Conservation (phyloP, 1,139 yeast species). For the Nematodospora anomalae region DNA sequence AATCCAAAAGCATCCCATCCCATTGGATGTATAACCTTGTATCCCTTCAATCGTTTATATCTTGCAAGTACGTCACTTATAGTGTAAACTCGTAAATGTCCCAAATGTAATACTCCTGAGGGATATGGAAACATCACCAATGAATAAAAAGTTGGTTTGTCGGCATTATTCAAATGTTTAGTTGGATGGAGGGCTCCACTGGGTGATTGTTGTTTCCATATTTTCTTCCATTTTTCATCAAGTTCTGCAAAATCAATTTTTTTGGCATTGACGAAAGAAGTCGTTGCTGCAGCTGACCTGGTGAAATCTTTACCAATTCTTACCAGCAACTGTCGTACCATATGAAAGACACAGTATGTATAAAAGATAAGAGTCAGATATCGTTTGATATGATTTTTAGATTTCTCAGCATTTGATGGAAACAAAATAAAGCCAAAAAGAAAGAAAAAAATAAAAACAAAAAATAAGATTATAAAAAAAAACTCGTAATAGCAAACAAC, state of each 20-base stretch:
- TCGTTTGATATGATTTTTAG: no score
- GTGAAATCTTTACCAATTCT: background rate
- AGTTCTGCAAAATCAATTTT: constrained; percentile 16
- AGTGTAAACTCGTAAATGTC: constrained; percentile 89
- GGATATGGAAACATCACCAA: constrained; percentile 96
- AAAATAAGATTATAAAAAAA: background rate
- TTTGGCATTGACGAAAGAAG: background rate
- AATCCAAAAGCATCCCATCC: constrained; percentile 99
- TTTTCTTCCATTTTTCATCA: constrained; percentile 52
- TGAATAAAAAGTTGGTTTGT: constrained; percentile 55
- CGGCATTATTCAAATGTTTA: constrained; percentile 24
- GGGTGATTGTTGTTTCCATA: constrained; percentile 48
- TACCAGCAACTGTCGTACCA: background rate
- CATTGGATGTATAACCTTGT: constrained; percentile 88
- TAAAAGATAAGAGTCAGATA: background rate
- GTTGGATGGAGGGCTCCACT: constrained; percentile 46
- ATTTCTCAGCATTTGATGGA: no score
- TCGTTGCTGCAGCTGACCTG: background rate
- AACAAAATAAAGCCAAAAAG: no score
- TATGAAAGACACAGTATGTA: background rate
- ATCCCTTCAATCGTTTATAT: constrained; percentile 74
- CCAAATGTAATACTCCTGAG: constrained; percentile 88
- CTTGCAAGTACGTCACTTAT: constrained; percentile 84
- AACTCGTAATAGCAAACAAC: background rate
- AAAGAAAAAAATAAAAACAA: background rate